A percentile compares a stretch with the other conserved stretches of the same genome.
Conservation (phyloP, 2,329 filamentous ascomycete genomes). For the Alternaria rosae region DNA sequence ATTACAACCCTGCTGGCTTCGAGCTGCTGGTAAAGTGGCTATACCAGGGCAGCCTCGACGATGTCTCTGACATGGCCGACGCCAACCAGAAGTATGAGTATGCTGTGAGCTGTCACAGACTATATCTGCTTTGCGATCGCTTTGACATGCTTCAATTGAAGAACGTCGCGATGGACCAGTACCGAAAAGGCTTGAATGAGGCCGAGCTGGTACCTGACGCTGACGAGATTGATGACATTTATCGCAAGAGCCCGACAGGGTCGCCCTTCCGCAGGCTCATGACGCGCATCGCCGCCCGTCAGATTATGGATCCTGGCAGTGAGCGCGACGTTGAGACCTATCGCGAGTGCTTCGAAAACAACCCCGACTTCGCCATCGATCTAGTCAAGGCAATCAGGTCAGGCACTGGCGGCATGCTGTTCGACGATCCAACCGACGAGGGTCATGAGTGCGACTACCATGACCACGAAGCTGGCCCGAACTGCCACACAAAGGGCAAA, state of each 20-base stretch:
- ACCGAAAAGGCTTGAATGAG: slow-evolving; percentile 58
- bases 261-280: slow-evolving; percentile 61
- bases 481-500: slow-evolving; percentile 49
- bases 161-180: slow-evolving; percentile 63
- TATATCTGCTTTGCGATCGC: slow-evolving; percentile 61
- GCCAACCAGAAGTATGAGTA: slow-evolving; percentile 62
- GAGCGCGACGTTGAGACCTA: slow-evolving; percentile 60
- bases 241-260: slow-evolving; percentile 53
- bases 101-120: slow-evolving; percentile 61
- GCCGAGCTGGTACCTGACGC: slow-evolving; percentile 62
- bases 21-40: slow-evolving; percentile 65
- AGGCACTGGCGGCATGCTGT: slow-evolving; percentile 59
- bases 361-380: slow-evolving; percentile 61
- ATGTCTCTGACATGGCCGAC: slow-evolving; percentile 55
- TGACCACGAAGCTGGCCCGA: slow-evolving; percentile 57
- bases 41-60: slow-evolving; percentile 62
- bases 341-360: slow-evolving; percentile 58
- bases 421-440: slow-evolving; percentile 59
- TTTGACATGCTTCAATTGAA: slow-evolving; percentile 60
- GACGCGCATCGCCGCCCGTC: slow-evolving; percentile 62
- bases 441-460: slow-evolving; percentile 58
- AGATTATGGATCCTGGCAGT: slow-evolving; percentile 64
- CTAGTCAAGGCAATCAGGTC: slow-evolving; percentile 61
- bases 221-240: slow-evolving; percentile 63
- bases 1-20: slow-evolving; percentile 61